Conservation (phyloP, 192 early-diverging fungal genomes). For the Globomyces pollinis-pini region DNA sequence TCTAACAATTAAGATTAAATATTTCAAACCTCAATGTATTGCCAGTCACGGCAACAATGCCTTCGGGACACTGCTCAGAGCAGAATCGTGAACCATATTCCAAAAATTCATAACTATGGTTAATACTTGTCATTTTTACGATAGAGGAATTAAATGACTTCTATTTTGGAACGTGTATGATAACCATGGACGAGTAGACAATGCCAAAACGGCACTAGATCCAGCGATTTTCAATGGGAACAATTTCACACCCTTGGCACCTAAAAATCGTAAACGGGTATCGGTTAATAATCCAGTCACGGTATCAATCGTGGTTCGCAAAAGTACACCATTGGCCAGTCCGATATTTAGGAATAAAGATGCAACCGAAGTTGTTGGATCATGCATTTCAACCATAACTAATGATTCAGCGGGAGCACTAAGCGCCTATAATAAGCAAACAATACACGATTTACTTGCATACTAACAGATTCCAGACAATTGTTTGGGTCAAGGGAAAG, state of each 20-base stretch:
- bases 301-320: conserved; percentile 78
- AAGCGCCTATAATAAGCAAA: too few species aligned
- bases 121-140: too few species aligned
- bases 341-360: conserved; percentile 80
- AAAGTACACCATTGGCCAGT: conserved; percentile 77
- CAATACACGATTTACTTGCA: too few species aligned
- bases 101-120: conserved; percentile 64
- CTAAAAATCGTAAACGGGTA: conserved; percentile 76
- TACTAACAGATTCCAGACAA: conserved; percentile 67
- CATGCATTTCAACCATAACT: conserved; percentile 71
- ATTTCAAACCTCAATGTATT: conserved; percentile 73
- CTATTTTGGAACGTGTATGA: conserved; percentile 70
- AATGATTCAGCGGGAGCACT: conserved; percentile 64
- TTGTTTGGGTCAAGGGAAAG: conserved; percentile 71
- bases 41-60: conserved; percentile 78
- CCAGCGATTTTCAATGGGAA: conserved; percentile 62
- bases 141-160: conserved; percentile 70
- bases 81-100: conserved; percentile 77
- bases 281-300: conserved; percentile 76
- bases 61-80: conserved; percentile 80
- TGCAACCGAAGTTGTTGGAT: conserved; percentile 53
- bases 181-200: conserved; percentile 84
- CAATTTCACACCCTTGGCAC: conserved; percentile 75
- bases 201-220: conserved; percentile 66
- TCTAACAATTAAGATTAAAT: too few species aligned